Conservation (phyloP, 2,329 filamentous ascomycete genomes). For the Cercospora sesami region DNA sequence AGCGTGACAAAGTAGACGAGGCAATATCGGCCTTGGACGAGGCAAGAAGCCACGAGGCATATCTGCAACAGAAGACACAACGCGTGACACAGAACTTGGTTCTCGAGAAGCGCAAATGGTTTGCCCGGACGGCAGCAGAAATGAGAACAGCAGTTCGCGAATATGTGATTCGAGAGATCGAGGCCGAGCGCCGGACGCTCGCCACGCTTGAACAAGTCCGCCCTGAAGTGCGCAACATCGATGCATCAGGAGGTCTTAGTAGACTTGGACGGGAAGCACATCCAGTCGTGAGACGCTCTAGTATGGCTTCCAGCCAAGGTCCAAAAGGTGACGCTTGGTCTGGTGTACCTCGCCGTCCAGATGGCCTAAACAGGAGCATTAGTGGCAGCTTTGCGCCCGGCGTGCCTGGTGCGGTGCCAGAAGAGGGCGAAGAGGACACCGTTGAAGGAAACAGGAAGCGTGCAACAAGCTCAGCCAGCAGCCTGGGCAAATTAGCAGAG, state of each 20-base stretch:
- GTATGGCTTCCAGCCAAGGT: slow-evolving; percentile 83
- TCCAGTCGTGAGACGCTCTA: slow-evolving; percentile 73
- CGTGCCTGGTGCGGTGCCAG: slow-evolving; percentile 54
- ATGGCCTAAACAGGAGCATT: slow-evolving; percentile 74
- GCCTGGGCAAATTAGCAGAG: slow-evolving; percentile 57
- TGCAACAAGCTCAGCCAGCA: slow-evolving; percentile 51
- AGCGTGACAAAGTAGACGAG: slow-evolving; percentile 94
- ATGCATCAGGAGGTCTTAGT: slow-evolving; percentile 84
- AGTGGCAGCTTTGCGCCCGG: slow-evolving; percentile 66
- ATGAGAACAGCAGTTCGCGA: slow-evolving; percentile 81
- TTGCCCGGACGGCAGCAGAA: slow-evolving; percentile 80
- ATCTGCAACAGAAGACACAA: slow-evolving; percentile 80
- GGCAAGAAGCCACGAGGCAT: slow-evolving; percentile 75
- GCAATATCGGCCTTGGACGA: slow-evolving; percentile 90
- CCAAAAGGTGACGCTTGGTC: slow-evolving; percentile 99
- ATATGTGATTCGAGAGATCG: slow-evolving; percentile 91
- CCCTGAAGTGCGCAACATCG: slow-evolving; percentile 89
- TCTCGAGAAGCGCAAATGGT: slow-evolving; percentile 87
- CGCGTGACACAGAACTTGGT: slow-evolving; percentile 87
- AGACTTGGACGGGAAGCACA: slow-evolving; percentile 86
- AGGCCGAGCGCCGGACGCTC: slow-evolving; percentile 87
- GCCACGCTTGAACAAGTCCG: slow-evolving; percentile 91
- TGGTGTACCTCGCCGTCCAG: slow-evolving; percentile 79
- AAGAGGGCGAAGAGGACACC: slow-evolving; percentile 50
- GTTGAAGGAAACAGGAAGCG: slow-evolving; percentile 54